Conservation (phyloP, 2,329 filamentous ascomycete species). For the Sarocladium kiliense region DNA sequence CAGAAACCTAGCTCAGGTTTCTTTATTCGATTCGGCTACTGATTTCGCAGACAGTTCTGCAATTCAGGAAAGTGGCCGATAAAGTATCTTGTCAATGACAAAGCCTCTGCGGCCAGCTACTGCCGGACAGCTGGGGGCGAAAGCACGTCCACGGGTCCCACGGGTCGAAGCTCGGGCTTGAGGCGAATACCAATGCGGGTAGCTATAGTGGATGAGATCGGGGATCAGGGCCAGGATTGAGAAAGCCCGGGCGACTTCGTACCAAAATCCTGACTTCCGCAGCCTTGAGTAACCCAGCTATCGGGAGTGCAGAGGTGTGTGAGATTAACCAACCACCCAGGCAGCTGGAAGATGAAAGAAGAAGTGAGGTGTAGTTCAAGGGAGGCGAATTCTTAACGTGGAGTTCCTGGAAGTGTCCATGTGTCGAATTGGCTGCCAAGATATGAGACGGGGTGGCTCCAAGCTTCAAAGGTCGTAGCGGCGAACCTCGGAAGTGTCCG, state of each 20-base stretch:
- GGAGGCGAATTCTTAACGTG: conserved; percentile 1
- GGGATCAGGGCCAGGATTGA: neutral
- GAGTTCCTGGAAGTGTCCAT: conserved; percentile 1
- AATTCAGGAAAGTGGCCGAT: neutral
- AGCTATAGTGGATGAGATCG: neutral
- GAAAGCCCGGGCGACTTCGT: neutral
- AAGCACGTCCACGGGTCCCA: neutral
- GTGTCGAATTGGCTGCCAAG: neutral
- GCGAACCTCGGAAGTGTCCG: neutral
- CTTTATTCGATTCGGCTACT: neutral
- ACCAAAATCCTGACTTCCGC: neutral
- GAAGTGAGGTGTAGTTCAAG: neutral
- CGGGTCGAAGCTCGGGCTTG: neutral
- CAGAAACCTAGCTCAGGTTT: neutral
- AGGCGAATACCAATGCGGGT: neutral
- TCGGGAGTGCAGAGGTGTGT: neutral
- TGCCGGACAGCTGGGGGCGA: neutral
- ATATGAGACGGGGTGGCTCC: neutral
- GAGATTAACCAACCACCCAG: neutral
- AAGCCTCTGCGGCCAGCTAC: neutral
- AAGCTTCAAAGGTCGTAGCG: neutral
- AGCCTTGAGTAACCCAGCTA: neutral
- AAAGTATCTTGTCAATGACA: neutral
- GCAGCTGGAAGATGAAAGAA: neutral
- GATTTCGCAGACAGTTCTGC: neutral